A percentile compares a stretch with the other conserved stretches of the same genome.
phyloP scores from a whole-genome alignment of 768 basidiomycete species.

The Naganishia vishniacii region DNA sequence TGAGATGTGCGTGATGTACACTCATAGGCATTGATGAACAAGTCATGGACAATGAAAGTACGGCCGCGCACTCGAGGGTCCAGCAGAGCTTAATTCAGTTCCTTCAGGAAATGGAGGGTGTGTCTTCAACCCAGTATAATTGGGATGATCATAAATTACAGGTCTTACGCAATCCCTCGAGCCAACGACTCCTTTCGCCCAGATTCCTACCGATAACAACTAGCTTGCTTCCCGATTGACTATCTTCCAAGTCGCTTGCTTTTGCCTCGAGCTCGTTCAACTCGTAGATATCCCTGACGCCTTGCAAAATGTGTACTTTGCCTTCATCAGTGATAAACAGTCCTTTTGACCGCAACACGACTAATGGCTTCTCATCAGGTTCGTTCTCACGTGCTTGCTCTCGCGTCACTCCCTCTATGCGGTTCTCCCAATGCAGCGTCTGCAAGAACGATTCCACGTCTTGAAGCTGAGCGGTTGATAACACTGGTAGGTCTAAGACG shows the following conservation, averaged over 20 bases:
- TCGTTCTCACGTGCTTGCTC: conserved; percentile 8
- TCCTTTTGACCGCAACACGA: conserved; percentile 83
- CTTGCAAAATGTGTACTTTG: conserved; percentile 72
- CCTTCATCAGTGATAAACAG: conserved; percentile 57
- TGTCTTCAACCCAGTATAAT: no score
- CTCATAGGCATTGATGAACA: no score
- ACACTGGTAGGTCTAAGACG: conserved; percentile 58
- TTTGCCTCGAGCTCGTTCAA: conserved; percentile 50
- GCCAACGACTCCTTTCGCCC: conserved; percentile 30
- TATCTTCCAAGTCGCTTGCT: conserved; percentile 46
- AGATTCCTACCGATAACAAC: conserved; percentile 83
- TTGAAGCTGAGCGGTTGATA: conserved; percentile 54
- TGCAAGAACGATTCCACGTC: conserved; percentile 75
- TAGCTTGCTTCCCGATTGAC: conserved; percentile 66
- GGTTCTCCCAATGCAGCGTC: conserved; percentile 68
- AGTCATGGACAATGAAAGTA: background rate
- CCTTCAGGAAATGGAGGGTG: no score
- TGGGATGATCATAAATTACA: conserved; percentile 9
- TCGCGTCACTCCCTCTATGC: background rate
- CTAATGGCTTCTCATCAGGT: conserved; percentile 44
- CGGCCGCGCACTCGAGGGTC: no score
- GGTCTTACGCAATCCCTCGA: background rate
- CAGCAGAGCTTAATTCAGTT: no score
- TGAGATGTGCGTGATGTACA: background rate
- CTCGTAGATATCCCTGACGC: conserved; percentile 86